phyloP scores from a whole-genome alignment of 164 flowering plant genomes.

The Pachysandra terminalis region DNA sequence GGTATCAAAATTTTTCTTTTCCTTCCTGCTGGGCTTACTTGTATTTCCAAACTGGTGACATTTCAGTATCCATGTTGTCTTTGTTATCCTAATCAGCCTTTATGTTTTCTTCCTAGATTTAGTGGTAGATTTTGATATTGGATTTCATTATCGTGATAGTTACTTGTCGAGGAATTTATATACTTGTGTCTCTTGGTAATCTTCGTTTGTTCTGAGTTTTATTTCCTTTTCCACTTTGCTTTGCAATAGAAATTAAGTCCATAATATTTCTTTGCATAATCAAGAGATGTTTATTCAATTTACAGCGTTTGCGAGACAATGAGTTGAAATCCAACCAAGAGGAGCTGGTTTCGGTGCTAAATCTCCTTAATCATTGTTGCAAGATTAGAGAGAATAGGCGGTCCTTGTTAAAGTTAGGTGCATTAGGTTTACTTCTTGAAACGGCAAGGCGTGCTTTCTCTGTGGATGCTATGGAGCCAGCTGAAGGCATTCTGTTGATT shows the following conservation, averaged over 20 bases:
- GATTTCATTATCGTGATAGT: neutral
- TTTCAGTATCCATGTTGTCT: neutral
- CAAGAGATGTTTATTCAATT: neutral
- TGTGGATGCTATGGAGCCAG: slow-evolving; percentile 99
- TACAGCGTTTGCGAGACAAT: slow-evolving; percentile 66
- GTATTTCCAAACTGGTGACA: neutral
- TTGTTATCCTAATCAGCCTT: neutral
- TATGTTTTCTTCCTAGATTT: neutral
- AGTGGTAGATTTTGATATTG: neutral
- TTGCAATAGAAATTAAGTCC: neutral
- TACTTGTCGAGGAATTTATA: neutral
- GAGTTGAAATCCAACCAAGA: slow-evolving; percentile 93
- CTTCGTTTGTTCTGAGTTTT: neutral
- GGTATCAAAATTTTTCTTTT: neutral
- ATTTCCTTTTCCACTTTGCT: neutral
- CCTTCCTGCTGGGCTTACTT: neutral
- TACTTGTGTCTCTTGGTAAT: neutral
- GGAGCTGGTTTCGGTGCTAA: slow-evolving; percentile 79
- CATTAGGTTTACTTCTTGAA: slow-evolving; percentile 83
- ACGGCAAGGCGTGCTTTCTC: slow-evolving; percentile 97
- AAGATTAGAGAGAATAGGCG: slow-evolving; percentile 90
- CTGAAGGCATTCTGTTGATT: slow-evolving; percentile 95
- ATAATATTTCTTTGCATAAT: neutral
- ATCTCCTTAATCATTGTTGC: slow-evolving; percentile 94
- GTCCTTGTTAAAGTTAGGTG: slow-evolving; percentile 77